A percentile compares a stretch with the other conserved stretches of the same genome.
Evolutionary conservation across 371 early-diverging fungal species (phyloP).

Genomic region (Zychaea mexicana): DNA sequence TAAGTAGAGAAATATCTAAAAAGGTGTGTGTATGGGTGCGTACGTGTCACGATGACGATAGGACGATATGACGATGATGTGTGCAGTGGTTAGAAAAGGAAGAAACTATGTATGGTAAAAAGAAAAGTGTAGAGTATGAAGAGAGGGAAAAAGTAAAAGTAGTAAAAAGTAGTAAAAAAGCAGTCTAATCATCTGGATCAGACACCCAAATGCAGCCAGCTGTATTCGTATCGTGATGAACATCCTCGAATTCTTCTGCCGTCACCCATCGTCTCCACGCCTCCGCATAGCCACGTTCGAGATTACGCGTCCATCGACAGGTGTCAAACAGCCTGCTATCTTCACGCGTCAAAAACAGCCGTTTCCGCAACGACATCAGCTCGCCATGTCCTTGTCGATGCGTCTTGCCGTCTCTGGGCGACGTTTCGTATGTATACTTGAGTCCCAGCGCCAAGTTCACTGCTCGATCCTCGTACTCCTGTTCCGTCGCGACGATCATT

Average conservation of each 20-base stretch:
- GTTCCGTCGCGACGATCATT: conserved; percentile 79
- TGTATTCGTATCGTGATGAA: conserved; percentile 12
- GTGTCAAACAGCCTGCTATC: conserved; percentile 85
- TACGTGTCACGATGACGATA: no score
- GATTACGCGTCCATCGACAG: conserved; percentile 81
- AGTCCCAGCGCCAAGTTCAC: conserved; percentile 67
- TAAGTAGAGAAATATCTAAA: conserved; percentile 7
- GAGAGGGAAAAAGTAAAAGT: not conserved
- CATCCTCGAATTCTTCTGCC: conserved; percentile 63
- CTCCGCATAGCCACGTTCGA: conserved; percentile 75
- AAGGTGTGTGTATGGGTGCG: not conserved
- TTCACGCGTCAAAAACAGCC: conserved; percentile 79
- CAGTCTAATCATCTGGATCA: conserved; percentile 41
- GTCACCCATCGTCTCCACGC: conserved; percentile 81
- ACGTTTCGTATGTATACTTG: conserved; percentile 49
- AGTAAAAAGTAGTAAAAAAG: not conserved
- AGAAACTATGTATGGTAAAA: conserved; percentile 1
- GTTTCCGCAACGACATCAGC: conserved; percentile 69
- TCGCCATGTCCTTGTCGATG: conserved; percentile 63
- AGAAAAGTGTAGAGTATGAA: conserved; percentile 1
- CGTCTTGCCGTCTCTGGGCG: conserved; percentile 15
- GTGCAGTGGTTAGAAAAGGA: not conserved
- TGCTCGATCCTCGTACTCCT: conserved; percentile 81
- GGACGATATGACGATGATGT: no score
- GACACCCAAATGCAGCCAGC: conserved; percentile 48